Conservation (phyloP, 2,329 filamentous ascomycete species). For the Chrysoporthe deuterocubensis region DNA sequence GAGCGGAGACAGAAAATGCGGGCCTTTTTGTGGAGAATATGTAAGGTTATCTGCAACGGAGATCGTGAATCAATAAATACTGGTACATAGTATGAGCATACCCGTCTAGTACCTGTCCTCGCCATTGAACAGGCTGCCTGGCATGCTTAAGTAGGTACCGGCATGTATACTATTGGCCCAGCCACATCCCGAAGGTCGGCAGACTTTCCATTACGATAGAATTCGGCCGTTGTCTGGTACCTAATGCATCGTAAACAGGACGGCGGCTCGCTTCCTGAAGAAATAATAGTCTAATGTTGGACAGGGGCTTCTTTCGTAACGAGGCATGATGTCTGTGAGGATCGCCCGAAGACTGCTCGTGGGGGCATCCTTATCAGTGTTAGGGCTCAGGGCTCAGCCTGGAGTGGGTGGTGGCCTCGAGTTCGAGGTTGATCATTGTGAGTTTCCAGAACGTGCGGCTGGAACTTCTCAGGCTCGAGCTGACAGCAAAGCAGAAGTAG, state of each 20-base stretch:
- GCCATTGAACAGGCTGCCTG: not conserved
- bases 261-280: not conserved
- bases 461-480: conserved; percentile 3
- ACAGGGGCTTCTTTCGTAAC: not conserved
- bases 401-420: not conserved
- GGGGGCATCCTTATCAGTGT: not conserved
- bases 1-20: conserved; percentile 12
- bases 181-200: conserved; percentile 3
- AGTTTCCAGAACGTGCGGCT: conserved; percentile 19
- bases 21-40: conserved; percentile 10
- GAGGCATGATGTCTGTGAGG: no score
- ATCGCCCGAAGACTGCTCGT: not conserved
- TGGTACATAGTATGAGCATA: not conserved
- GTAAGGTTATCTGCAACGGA: conserved; percentile 20
- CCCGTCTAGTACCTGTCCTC: not conserved
- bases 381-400: not conserved
- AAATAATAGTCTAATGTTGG: not conserved
- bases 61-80: not conserved
- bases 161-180: not conserved
- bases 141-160: not conserved
- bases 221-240: conserved; percentile 2
- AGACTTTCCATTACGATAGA: conserved; percentile 2
- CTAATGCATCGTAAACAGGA: not conserved
- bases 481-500: conserved; percentile 2
- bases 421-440: not conserved